Evolutionary conservation across 371 early-diverging fungal species (phyloP).

Genomic region (Caulochytrium protostelioides): DNA sequence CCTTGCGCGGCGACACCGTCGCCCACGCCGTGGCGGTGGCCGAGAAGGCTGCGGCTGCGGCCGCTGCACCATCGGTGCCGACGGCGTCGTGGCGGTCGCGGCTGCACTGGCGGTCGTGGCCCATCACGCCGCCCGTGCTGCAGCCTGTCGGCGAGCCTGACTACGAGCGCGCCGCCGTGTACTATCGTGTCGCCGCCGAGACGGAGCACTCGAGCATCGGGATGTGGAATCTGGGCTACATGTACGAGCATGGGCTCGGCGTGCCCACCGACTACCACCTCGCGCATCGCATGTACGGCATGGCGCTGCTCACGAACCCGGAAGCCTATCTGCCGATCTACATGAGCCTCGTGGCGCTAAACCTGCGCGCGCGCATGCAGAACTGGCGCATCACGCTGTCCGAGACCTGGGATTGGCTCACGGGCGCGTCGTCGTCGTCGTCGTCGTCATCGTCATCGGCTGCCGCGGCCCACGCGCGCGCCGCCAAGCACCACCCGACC

Average conservation of each 20-base stretch:
- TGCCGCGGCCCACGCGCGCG: no score
- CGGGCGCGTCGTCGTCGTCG: no score
- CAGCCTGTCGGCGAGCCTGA: slow-evolving; percentile 14
- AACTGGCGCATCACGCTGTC: no score
- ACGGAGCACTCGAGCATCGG: slow-evolving; percentile 54
- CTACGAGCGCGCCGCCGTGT: slow-evolving; percentile 53
- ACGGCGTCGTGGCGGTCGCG: not conserved
- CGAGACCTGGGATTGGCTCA: no score
- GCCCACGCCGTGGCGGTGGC: no score
- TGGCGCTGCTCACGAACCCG: slow-evolving; percentile 44
- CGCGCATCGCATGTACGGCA: slow-evolving; percentile 80
- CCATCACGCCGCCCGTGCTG: not conserved
- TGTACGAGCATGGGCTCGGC: slow-evolving; percentile 90
- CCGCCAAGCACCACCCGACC: no score
- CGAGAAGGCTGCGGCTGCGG: not conserved
- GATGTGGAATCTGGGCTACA: slow-evolving; percentile 91
- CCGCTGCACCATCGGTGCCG: not conserved
- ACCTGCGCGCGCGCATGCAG: no score
- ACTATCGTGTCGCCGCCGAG: slow-evolving; percentile 75
- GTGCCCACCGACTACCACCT: slow-evolving; percentile 69
- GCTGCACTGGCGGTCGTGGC: not conserved
- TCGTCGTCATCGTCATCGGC: no score
- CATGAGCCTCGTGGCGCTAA: no score
- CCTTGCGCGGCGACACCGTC: no score
- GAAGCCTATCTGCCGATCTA: slow-evolving; percentile 59